These are phyloP conservation scores for Tritrichomonas musculus DNA, from an alignment of 208 protist genomes.

Conservation along the genomic window DNA sequence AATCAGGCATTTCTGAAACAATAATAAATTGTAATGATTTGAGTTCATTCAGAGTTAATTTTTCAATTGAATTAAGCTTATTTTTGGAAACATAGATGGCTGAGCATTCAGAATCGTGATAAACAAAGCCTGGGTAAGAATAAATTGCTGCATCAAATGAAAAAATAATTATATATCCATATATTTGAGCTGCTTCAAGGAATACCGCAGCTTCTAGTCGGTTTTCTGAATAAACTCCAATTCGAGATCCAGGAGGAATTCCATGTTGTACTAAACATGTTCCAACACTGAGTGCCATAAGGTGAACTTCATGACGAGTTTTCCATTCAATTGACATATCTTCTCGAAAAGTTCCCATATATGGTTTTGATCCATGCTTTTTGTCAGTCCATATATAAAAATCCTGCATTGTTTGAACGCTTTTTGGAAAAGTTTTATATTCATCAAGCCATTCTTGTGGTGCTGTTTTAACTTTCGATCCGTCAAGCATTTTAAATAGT, in stretches of 20 bases:
- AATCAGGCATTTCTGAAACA: not conserved
- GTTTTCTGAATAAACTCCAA: constrained; percentile 24
- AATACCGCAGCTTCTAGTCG: not conserved
- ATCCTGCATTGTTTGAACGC: constrained; percentile 24
- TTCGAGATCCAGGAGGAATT: not conserved
- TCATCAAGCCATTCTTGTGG: not conserved
- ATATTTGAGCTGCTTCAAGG: not conserved
- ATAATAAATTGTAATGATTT: not conserved
- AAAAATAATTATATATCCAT: not conserved
- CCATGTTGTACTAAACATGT: not conserved
- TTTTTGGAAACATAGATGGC: not conserved
- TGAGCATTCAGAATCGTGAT: not conserved
- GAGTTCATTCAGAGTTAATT: not conserved
- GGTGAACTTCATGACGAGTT: not conserved
- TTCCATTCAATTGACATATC: not conserved
- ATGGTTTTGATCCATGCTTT: not conserved
- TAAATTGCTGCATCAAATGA: not conserved
- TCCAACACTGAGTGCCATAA: not conserved
- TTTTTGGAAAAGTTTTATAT: not conserved
- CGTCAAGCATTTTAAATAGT: no score
- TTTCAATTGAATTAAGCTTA: not conserved
- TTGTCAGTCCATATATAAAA: not conserved
- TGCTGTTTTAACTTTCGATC: no score
- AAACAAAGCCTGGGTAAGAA: not conserved
- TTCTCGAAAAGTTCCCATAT: not conserved